Evolutionary conservation across 306 rosid genomes (phyloP).

Genomic region (Ziziphus jujuba): DNA sequence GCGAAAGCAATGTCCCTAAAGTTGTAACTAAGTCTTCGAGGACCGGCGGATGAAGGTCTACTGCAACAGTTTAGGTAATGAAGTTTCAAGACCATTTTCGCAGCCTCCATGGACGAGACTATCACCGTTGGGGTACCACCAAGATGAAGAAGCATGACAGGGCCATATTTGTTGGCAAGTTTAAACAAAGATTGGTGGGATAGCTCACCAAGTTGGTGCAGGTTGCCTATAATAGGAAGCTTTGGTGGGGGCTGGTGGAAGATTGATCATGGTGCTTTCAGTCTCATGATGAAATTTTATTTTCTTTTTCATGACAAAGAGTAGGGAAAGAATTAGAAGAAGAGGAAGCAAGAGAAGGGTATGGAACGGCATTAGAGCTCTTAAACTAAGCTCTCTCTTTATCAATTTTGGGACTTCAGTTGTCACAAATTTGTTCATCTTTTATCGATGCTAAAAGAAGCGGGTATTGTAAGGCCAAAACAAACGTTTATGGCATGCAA

Average conservation of each 20-base stretch:
- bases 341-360: not conserved
- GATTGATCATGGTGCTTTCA: not conserved
- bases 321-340: not conserved
- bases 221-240: conserved; percentile 55
- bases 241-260: conserved; percentile 47
- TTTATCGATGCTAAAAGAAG: too few species aligned
- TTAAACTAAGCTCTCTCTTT: not conserved
- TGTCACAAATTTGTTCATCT: too few species aligned
- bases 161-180: conserved; percentile 46
- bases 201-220: conserved; percentile 41
- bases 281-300: not conserved
- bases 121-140: conserved; percentile 23
- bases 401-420: too few species aligned
- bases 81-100: conserved; percentile 11
- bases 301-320: not conserved
- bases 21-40: conserved; percentile 37
- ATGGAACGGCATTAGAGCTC: not conserved
- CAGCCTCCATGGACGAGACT: conserved; percentile 22
- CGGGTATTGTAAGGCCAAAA: too few species aligned
- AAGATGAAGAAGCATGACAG: conserved; percentile 46
- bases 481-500: too few species aligned
- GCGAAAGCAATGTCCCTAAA: conserved; percentile 39
- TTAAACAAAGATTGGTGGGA: conserved; percentile 23
- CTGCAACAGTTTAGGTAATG: conserved; percentile 41
- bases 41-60: conserved; percentile 31